A percentile compares a stretch with the other conserved stretches of the same genome.
Evolutionary conservation across 2,329 filamentous ascomycete genomes (phyloP).

Genomic region (Xylaria sp.): DNA sequence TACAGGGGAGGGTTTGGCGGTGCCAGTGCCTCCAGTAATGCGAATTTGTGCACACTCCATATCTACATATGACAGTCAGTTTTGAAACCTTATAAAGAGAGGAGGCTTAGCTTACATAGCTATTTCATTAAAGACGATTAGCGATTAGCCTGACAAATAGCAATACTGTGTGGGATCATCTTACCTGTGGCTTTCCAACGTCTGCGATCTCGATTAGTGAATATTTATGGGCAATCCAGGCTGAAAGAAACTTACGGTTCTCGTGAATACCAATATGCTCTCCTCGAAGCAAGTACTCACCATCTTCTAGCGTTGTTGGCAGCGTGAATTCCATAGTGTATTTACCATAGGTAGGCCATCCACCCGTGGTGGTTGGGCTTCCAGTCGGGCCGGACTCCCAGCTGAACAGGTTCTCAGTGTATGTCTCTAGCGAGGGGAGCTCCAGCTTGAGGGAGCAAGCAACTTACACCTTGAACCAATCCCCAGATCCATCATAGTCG

Average conservation of each 20-base stretch:
- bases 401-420: conserved; percentile 24
- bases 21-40: conserved; percentile 41
- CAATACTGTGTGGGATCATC: neutral
- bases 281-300: conserved; percentile 58
- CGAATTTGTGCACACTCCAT: conserved; percentile 46
- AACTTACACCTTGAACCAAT: conserved; percentile 56
- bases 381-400: conserved; percentile 49
- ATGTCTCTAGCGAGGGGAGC: neutral
- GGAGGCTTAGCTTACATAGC: conserved; percentile 27
- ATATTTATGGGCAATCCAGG: neutral
- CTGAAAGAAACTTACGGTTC: conserved; percentile 38
- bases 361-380: conserved; percentile 41
- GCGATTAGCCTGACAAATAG: neutral
- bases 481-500: conserved; percentile 58
- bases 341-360: conserved; percentile 53
- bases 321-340: conserved; percentile 57
- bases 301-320: conserved; percentile 54
- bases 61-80: conserved; percentile 29
- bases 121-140: neutral
- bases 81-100: neutral
- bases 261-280: conserved; percentile 61
- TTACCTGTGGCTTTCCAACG: conserved; percentile 47
- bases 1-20: conserved; percentile 40
- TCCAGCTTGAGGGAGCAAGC: neutral
- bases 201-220: conserved; percentile 41